Evolutionary conservation across 345 rosid genomes (phyloP).

Genomic region (Sonneratia alba): DNA sequence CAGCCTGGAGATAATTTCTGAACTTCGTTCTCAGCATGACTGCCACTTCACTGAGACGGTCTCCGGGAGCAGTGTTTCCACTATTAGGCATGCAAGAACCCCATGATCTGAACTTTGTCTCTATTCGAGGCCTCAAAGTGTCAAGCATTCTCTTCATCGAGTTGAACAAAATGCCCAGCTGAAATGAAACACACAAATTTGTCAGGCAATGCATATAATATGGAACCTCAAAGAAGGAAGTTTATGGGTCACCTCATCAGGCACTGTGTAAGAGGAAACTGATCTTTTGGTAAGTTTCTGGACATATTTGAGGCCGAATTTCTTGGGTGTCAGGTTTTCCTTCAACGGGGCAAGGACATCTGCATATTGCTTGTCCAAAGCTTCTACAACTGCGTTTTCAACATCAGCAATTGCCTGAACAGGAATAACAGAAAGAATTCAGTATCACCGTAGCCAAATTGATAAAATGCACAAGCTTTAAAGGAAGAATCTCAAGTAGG

Average conservation of each 20-base stretch:
- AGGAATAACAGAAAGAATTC: not conserved
- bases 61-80: conserved; percentile 77
- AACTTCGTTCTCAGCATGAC: conserved; percentile 93
- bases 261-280: conserved; percentile 58
- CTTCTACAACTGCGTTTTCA: conserved; percentile 84
- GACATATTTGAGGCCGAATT: conserved; percentile 84
- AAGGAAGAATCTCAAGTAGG: not conserved
- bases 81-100: conserved; percentile 83
- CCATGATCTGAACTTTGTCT: conserved; percentile 79
- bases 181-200: conserved; percentile 12
- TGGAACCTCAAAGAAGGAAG: not conserved
- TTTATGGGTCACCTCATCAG: conserved; percentile 64
- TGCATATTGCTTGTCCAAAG: conserved; percentile 92
- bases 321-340: conserved; percentile 83
- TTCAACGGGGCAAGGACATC: conserved; percentile 83
- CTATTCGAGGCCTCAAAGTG: conserved; percentile 67
- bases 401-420: conserved; percentile 85
- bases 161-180: conserved; percentile 85
- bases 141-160: conserved; percentile 98
- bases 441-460: conserved; percentile 1
- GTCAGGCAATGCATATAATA: conserved; percentile 6
- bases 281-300: conserved; percentile 81
- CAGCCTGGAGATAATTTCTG: conserved; percentile 81
- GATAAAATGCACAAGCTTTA: not conserved
- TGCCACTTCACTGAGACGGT: conserved; percentile 86